A percentile compares a stretch with the other conserved stretches of the same genome.
These are phyloP conservation scores for Elsinoe ampelina DNA, from an alignment of 2,329 filamentous ascomycete genomes.

Conservation along the genomic window DNA sequence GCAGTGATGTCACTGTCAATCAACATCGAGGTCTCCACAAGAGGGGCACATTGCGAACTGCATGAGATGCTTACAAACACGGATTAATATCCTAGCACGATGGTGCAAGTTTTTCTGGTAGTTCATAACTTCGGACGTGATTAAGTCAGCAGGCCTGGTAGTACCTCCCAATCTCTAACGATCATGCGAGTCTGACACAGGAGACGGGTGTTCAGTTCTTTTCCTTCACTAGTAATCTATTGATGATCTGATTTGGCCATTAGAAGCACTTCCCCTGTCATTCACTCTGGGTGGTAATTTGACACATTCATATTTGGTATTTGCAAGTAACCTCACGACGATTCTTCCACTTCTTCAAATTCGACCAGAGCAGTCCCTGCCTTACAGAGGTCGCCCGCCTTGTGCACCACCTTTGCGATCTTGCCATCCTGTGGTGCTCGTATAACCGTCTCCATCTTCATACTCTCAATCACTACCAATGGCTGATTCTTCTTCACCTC, in stretches of 20 bases:
- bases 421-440: constrained; percentile 40
- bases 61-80: no score
- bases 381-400: constrained; percentile 37
- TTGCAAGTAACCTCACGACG: neutral
- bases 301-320: neutral
- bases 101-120: no score
- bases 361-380: constrained; percentile 40
- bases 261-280: neutral
- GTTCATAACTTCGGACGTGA: no score
- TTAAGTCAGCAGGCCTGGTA: no score
- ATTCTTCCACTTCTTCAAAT: constrained; percentile 27
- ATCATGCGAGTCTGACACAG: no score
- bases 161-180: no score
- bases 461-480: constrained; percentile 59
- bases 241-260: neutral
- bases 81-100: no score
- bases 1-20: neutral
- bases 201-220: no score
- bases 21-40: neutral
- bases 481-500: constrained; percentile 75
- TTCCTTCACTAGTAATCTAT: no score
- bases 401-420: constrained; percentile 40
- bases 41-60: no score
- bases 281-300: neutral
- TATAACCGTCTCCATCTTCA: constrained; percentile 51